These are phyloP conservation scores for Podaxis rugospora DNA, from an alignment of 768 basidiomycete species.

Conservation along the genomic window DNA sequence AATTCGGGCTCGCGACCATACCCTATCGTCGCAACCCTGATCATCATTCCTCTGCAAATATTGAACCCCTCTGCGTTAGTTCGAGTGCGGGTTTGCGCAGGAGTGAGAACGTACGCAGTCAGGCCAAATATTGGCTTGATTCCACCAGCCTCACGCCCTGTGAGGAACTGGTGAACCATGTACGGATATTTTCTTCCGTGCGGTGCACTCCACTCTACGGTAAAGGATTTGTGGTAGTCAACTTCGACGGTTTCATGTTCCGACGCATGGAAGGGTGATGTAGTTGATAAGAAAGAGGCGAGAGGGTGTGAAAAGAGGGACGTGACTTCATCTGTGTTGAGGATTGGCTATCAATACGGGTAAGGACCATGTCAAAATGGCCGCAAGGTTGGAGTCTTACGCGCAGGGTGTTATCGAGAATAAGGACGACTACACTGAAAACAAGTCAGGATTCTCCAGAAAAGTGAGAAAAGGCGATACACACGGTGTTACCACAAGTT, in stretches of 20 bases:
- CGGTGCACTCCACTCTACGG: constrained; percentile 43
- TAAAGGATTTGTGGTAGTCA: constrained; percentile 62
- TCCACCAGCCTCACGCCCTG: constrained; percentile 79
- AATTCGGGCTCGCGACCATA: constrained; percentile 42
- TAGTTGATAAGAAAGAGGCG: constrained; percentile 59
- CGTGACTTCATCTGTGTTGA: constrained; percentile 76
- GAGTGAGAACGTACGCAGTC: constrained; percentile 63
- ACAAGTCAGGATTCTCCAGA: not conserved
- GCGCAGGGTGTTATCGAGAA: constrained; percentile 71
- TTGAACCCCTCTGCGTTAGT: not conserved
- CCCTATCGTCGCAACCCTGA: constrained; percentile 39
- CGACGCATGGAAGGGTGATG: constrained; percentile 46
- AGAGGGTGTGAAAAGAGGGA: constrained; percentile 86
- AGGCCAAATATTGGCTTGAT: constrained; percentile 87
- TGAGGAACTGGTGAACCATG: constrained; percentile 77
- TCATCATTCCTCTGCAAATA: constrained; percentile 37
- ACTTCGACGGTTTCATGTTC: constrained; percentile 52
- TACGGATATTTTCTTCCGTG: constrained; percentile 31
- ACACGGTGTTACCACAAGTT: constrained; percentile 81
- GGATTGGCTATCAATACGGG: constrained; percentile 52
- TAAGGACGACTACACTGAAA: constrained; percentile 75
- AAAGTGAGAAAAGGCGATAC: constrained; percentile 23
- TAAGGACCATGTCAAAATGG: not conserved
- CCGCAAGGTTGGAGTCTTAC: constrained; percentile 31
- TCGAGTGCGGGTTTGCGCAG: not conserved